A percentile compares a stretch with the other conserved stretches of the same genome.
These are phyloP conservation scores for Hygrophoropsis aurantiaca DNA, from an alignment of 768 basidiomycete species.

Conservation along the genomic window DNA sequence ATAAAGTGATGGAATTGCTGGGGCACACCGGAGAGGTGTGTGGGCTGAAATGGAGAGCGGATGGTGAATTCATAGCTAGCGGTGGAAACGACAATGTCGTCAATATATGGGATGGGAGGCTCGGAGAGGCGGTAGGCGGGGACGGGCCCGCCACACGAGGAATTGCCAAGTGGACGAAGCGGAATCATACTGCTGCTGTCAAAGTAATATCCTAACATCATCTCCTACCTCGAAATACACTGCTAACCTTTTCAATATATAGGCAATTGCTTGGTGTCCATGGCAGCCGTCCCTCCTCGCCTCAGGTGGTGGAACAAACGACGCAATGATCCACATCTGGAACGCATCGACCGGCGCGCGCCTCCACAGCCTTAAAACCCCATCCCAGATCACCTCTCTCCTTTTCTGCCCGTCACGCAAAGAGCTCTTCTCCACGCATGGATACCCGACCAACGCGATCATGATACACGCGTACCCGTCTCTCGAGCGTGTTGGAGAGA, in stretches of 20 bases:
- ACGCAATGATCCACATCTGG: conserved; percentile 89
- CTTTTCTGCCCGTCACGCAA: conserved; percentile 86
- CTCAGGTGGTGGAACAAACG: conserved; percentile 92
- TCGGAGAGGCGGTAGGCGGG: conserved; percentile 49
- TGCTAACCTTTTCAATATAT: conserved; percentile 3
- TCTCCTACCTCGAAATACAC: not conserved
- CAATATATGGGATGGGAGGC: conserved; percentile 92
- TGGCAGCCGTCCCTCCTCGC: conserved; percentile 93
- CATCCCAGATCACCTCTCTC: conserved; percentile 90
- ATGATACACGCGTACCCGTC: conserved; percentile 86
- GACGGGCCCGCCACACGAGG: conserved; percentile 47
- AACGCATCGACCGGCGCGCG: conserved; percentile 91
- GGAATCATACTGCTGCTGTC: conserved; percentile 87
- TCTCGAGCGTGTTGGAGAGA: conserved; percentile 74
- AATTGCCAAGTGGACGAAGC: conserved; percentile 85
- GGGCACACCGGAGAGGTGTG: conserved; percentile 95
- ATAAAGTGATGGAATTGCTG: conserved; percentile 87
- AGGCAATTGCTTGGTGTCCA: conserved; percentile 97
- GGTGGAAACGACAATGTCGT: conserved; percentile 99
- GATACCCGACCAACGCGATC: conserved; percentile 85
- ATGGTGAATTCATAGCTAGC: conserved; percentile 88
- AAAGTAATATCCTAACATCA: too few relatives aligned
- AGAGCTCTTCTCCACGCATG: conserved; percentile 90
- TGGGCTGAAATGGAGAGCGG: conserved; percentile 84
- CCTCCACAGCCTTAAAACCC: conserved; percentile 81